These are phyloP conservation scores for Plasmodium blacklocki DNA, from an alignment of 169 alveolate genomes.

Conservation along the genomic window DNA sequence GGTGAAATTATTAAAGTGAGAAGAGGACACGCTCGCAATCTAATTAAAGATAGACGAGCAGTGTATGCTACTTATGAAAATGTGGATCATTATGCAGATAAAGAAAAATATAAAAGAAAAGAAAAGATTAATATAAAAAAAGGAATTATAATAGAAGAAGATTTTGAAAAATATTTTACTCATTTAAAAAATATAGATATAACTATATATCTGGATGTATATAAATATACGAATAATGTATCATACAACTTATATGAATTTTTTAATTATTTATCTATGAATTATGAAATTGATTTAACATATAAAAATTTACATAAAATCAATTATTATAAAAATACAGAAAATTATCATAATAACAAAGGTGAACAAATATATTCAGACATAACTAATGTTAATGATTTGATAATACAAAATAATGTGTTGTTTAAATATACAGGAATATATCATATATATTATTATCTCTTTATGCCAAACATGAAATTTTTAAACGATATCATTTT, in stretches of 20 bases:
- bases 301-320: constrained; percentile 52
- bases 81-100: constrained; percentile 62
- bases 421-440: constrained; percentile 46
- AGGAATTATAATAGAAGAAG: constrained; percentile 40
- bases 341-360: constrained; percentile 37
- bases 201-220: constrained; percentile 48
- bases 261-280: constrained; percentile 55
- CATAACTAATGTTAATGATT: constrained; percentile 37
- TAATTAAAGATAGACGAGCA: constrained; percentile 61
- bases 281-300: constrained; percentile 68
- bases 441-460: constrained; percentile 44
- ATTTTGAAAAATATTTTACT: constrained; percentile 71
- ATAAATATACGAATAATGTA: constrained; percentile 52
- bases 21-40: constrained; percentile 61
- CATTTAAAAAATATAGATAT: constrained; percentile 50
- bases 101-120: constrained; percentile 58
- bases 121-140: constrained; percentile 44
- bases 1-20: constrained; percentile 56
- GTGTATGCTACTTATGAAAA: constrained; percentile 74
- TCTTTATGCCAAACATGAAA: constrained; percentile 43
- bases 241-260: constrained; percentile 52
- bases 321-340: constrained; percentile 35
- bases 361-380: constrained; percentile 40
- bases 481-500: constrained; percentile 42
- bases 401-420: constrained; percentile 30